A percentile compares a stretch with the other conserved stretches of the same genome.
Evolutionary conservation across 306 rosid species (phyloP).

Genomic region (Pyrus bretschneideri): DNA sequence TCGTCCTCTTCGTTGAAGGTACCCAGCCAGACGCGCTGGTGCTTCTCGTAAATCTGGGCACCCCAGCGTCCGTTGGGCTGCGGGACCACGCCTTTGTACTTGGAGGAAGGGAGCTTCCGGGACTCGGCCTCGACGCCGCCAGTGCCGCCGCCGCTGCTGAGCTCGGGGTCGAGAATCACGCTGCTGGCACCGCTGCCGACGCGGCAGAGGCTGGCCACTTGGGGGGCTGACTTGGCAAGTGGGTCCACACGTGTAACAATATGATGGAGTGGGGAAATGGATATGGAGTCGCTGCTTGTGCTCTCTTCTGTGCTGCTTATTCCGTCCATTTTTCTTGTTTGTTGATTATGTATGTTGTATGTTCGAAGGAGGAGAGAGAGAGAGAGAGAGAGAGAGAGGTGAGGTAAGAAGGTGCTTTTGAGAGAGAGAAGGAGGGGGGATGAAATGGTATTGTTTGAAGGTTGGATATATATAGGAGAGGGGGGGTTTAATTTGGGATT

Average conservation of each 20-base stretch:
- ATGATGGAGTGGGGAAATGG: constrained; percentile 25
- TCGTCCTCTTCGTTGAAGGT: constrained; percentile 90
- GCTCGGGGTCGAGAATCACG: constrained; percentile 43
- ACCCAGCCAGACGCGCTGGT: constrained; percentile 95
- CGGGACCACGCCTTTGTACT: constrained; percentile 93
- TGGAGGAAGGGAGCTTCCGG: constrained; percentile 73
- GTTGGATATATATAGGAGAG: constrained; percentile 54
- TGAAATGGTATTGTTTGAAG: constrained; percentile 29
- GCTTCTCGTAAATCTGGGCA: constrained; percentile 99
- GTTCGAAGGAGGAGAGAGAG: background rate
- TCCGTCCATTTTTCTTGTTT: constrained; percentile 45
- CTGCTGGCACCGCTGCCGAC: constrained; percentile 83
- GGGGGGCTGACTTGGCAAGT: constrained; percentile 18
- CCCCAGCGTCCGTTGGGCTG: constrained; percentile 99
- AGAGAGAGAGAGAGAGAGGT: background rate
- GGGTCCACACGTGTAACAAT: background rate
- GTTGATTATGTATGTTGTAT: background rate
- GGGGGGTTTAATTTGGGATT: background rate
- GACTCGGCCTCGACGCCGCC: constrained; percentile 68
- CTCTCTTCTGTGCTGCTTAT: constrained; percentile 58
- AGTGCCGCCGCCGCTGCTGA: constrained; percentile 9
- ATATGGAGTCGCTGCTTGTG: constrained; percentile 57
- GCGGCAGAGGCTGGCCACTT: constrained; percentile 48
- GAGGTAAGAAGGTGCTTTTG: constrained; percentile 15
- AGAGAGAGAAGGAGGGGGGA: background rate